Evolutionary conservation across 2,329 filamentous ascomycete species (phyloP), one percentile per base, ranked within the genome.

Genomic region (Daldinia sp.): DNA sequence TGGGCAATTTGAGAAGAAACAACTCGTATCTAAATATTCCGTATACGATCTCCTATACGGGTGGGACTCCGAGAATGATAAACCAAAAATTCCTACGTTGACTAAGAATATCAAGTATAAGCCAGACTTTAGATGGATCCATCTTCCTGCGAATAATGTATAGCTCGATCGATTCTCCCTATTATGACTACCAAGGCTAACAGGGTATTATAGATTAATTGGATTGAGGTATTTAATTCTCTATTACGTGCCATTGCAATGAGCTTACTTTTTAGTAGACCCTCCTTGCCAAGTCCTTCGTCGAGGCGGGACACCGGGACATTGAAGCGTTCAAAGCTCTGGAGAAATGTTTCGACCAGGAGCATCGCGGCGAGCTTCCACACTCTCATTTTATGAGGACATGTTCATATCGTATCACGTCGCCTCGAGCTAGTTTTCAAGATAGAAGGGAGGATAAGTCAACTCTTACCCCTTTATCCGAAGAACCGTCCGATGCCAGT

Each of bases 351-450:
- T 87, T 89, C 64, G 83, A 82, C 41, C 85, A 88, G 66, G 85
- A 88, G 63, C 86, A 89, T 71, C 80, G 85, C 0, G 87, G 86
- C 0, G 80, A 82, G 25, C 79, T 83, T 39, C 78, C 82, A 0
- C 87, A 89, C 69, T 86, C 85, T 0, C 81, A 86, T 45, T 89
- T 87, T 65, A 89, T 89, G 86, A 77, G 87, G 35, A 83, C 85
- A 0, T 77, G 84, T 51, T 87, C 84, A 62, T 82, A 86, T 56
- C 82, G 80, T 50, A 85, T 83, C 70, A 68, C 73, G 3, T 67
- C 74, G n/a, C 67, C 78, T 23, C 72, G 78, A 15, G 64, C 61
- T 15, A 39, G 73, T 69, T 49, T 61, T 58, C 68, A 57, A 67
- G 75, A 55, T 54, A 75, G 48, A 73, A 75, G 49, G 32, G 76